Evolutionary conservation across 176 grass and related monocot species (phyloP).

Genomic region (Hyparrhenia diplandra): DNA sequence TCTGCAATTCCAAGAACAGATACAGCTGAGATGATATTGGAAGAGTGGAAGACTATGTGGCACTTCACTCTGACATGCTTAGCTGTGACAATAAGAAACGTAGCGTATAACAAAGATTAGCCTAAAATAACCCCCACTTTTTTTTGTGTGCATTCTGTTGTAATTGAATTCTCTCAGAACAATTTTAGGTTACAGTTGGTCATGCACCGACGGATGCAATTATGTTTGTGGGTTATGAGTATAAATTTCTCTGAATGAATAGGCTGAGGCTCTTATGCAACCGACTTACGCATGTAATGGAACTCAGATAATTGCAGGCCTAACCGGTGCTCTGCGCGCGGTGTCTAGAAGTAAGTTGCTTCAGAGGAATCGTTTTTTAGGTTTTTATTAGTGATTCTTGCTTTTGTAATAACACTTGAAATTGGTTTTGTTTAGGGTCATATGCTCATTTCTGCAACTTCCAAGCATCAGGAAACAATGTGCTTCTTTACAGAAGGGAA

Average conservation of each 20-base stretch:
- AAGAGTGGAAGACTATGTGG: not conserved
- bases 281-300: conserved; percentile 23
- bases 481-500: conserved; percentile 22
- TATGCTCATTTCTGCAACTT: conserved; percentile 22
- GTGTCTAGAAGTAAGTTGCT: conserved; percentile 52
- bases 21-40: not conserved
- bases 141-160: not conserved
- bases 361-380: not conserved
- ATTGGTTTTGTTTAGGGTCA: conserved; percentile 41
- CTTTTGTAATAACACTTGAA: conserved; percentile 19
- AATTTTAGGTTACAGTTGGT: not conserved
- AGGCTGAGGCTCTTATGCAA: conserved; percentile 9
- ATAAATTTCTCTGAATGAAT: not conserved
- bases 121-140: not conserved
- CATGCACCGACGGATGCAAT: not conserved
- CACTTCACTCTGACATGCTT: not conserved
- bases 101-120: not conserved
- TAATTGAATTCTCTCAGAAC: not conserved
- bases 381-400: not conserved
- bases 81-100: not conserved
- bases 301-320: conserved; percentile 63
- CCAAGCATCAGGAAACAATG: conserved; percentile 21
- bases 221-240: not conserved
- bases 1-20: not conserved
- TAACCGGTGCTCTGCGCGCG: conserved; percentile 36